Conservation (phyloP, 2,329 filamentous ascomycete genomes). For the Rutstroemia sp. region DNA sequence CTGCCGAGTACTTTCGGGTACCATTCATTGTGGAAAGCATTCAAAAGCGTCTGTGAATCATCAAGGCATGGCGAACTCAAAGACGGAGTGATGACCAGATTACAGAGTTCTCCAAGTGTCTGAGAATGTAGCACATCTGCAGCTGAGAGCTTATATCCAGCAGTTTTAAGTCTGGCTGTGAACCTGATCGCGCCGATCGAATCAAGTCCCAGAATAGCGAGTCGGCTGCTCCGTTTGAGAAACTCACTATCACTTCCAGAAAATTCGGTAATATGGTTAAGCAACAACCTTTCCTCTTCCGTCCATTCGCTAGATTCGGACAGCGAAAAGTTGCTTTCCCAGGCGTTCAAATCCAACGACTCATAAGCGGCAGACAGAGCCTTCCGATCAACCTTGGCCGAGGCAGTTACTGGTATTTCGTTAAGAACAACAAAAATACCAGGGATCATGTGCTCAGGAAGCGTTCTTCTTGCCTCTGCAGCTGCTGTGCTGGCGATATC, state of each 20-base stretch:
- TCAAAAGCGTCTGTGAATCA: neutral
- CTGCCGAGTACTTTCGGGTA: neutral
- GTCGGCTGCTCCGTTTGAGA: neutral
- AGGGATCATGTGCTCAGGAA: conserved; percentile 19
- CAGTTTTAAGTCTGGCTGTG: neutral
- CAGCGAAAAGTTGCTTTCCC: neutral
- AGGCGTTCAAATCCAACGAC: neutral
- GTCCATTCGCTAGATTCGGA: neutral
- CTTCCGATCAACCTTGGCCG: conserved; percentile 17
- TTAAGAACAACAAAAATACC: conserved; percentile 10
- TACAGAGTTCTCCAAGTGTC: neutral
- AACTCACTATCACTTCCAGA: neutral
- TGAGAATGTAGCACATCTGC: neutral
- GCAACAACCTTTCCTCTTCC: neutral
- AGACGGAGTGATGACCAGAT: neutral
- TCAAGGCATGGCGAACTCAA: neutral
- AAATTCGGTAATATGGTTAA: neutral
- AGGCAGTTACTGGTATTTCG: conserved; percentile 9
- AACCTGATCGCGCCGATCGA: conserved; percentile 1
- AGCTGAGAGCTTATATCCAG: neutral
- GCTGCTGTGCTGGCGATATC: conserved; percentile 7
- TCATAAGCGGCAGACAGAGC: neutral
- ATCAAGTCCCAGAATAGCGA: neutral
- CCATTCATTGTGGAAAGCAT: neutral
- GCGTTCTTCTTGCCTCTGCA: neutral